phyloP scores from a whole-genome alignment of 495 filamentous ascomycete genomes.

The Aspergillus mulundensis region DNA sequence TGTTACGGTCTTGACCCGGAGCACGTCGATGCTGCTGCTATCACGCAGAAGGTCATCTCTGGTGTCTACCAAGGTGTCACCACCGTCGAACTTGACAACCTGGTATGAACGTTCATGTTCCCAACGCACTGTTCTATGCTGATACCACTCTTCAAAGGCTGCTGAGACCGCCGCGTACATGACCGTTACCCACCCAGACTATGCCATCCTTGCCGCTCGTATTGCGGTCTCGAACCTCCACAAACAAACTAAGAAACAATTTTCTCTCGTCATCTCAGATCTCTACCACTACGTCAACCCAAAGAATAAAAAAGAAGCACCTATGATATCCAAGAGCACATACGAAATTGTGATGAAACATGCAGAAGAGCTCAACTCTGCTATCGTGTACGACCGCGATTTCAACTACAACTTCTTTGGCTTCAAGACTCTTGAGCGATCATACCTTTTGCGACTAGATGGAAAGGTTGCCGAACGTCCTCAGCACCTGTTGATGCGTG shows the following conservation, averaged over 20 bases:
- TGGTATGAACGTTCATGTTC: constrained; percentile 58
- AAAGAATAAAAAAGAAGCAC: constrained; percentile 75
- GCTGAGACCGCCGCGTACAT: constrained; percentile 99
- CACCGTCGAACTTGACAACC: constrained; percentile 90
- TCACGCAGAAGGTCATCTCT: constrained; percentile 98
- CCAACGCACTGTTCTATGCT: constrained; percentile 1
- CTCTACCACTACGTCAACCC: constrained; percentile 96
- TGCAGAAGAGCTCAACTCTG: constrained; percentile 93
- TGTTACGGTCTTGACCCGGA: constrained; percentile 96
- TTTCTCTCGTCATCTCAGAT: constrained; percentile 87
- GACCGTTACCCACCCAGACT: constrained; percentile 98
- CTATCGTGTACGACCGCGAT: constrained; percentile 97
- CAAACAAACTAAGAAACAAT: constrained; percentile 99
- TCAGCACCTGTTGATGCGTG: constrained; percentile 99
- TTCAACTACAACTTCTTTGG: constrained; percentile 99
- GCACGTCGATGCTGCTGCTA: constrained; percentile 95
- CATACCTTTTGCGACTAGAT: constrained; percentile 88
- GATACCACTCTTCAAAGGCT: constrained; percentile 54
- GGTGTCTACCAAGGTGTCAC: constrained; percentile 98
- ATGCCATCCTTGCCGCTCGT: constrained; percentile 96
- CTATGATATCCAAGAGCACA: constrained; percentile 87
- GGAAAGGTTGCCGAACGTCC: constrained; percentile 94
- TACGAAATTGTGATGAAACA: constrained; percentile 93
- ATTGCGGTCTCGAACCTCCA: constrained; percentile 99
- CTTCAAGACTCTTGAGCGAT: constrained; percentile 98